Base-by-base conservation (phyloP, 2,329 filamentous ascomycete genomes). In the Biscogniauxia sp. region DNA sequence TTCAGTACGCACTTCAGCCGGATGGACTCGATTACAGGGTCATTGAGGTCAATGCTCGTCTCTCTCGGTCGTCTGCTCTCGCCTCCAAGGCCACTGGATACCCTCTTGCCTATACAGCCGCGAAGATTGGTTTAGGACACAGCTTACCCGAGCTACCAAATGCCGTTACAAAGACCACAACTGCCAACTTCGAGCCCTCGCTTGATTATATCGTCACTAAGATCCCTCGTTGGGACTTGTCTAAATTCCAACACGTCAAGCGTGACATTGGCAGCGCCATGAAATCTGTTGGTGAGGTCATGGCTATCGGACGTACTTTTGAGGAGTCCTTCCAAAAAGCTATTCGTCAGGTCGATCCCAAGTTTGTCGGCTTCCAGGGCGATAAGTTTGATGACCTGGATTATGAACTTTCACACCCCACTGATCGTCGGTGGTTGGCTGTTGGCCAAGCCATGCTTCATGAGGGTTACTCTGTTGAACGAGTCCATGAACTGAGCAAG, bases 291-390 rank as follows among this genome's bases (percentile, higher is more conserved):
- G 95, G 95, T 75, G 95, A 99, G 79, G 95, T 99, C 62, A 99
- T 99, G 95, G 95, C 95, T 66, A 98, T 99, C 72, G 95, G 95
- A 68, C 89, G 95, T 77, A 98, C 95, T 28, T 99, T 98, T 71
- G 95, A 99, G 79, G 95, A 99, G 80, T 96, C 93, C 17, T 96
- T 99, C 82, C 95, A 99, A 78, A 99, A 99, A 83, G 95, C 95
- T 64, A 96, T 97, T 74, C 92, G 95, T 62, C 92, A 97, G 80
- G 94, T 99, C 66, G 95, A 99, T 75, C 94, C 95, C 68, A 87
- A 85, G 71, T 98, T 91, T 75, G 79, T 94, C 66, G 95, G 95
- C 68, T 96, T 98, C 83, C 93, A 98, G 81, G 94, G 93, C 60
- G 94, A 94, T 77, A 89, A 94, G 74, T 98, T 98, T 69, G 93